Evolutionary conservation across 768 basidiomycete species (phyloP), one percentile per base, ranked within the genome.

Genomic region (Lactarius sp.): DNA sequence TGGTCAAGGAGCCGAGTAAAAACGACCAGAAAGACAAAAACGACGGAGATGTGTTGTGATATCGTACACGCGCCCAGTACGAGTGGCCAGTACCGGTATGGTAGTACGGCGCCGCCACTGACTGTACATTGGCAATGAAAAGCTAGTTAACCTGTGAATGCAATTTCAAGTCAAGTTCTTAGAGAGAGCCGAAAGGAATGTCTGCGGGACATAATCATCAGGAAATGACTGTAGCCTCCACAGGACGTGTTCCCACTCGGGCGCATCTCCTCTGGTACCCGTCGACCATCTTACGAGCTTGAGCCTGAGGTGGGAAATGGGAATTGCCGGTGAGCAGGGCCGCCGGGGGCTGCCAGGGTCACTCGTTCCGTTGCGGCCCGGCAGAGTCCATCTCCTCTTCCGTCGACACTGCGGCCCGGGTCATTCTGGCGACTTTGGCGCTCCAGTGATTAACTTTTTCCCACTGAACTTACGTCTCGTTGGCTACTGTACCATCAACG

Each of bases 151-250:
- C 37, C 60, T n/a, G 50, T 22, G 44, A 37, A 52, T 61, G 52
- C 42, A 7, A 22, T 51, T 54, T 58, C 55, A 41, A 37, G 54
- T 22, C 5, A n/a, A 37, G 74, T 94, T 95, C 72, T 77, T 86
- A 70, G 83, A 81, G 68, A 97, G 74, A 61, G 90, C 86, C 0
- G 87, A 83, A 49, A 95, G 79, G 75, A 97, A 97, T 6, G 85
- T 79, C 6, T 79, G 76, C 7, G 91, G 88, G 56, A 97, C 86
- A 77, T 93, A 85, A 73, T 95, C 94, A 75, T 97, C 95, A 36
- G 91, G 87, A 71, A 81, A 87, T 2, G 81, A 76, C 72, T 88
- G 88, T 58, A 71, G 76, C 74, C 84, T 87, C 91, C 90, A 94
- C n/a, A 94, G 81, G 44, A 87, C 81, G 69, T 84, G 86, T 72